phyloP scores from a whole-genome alignment of 2,329 filamentous ascomycete genomes.

The Calonectria montana region DNA sequence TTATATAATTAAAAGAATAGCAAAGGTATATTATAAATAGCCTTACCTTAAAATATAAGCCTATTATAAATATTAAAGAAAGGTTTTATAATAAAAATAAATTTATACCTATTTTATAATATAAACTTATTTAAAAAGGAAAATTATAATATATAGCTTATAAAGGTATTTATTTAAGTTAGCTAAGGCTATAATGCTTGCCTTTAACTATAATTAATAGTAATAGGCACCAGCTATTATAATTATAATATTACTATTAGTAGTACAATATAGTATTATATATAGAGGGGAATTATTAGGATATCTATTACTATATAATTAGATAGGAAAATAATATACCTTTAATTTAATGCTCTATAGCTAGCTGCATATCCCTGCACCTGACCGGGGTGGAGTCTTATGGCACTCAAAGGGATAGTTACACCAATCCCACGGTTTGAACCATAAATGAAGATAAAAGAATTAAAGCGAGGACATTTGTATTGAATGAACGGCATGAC shows the following conservation, averaged over 20 bases:
- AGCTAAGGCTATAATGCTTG: not conserved
- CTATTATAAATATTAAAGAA: not conserved
- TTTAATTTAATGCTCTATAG: not conserved
- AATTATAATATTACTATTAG: not conserved
- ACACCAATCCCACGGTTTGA: no score
- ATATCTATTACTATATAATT: no score
- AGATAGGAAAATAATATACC: not conserved
- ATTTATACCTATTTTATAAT: not conserved
- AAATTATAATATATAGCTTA: not conserved
- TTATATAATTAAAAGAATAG: not conserved
- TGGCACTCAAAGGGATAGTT: not conserved
- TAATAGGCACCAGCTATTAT: not conserved
- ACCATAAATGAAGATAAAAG: no score
- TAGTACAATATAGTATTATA: not conserved
- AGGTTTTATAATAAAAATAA: not conserved
- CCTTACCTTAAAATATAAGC: not conserved
- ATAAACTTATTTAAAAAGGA: not conserved
- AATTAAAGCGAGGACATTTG: no score
- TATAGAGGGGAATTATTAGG: not conserved
- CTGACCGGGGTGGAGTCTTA: not conserved
- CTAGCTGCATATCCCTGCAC: not conserved
- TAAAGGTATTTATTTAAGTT: not conserved
- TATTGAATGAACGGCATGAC: no score
- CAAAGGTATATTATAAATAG: not conserved
- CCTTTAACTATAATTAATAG: not conserved